Evolutionary conservation across 768 basidiomycete species (phyloP).

Genomic region (Phlebiopsis flavidoalba): DNA sequence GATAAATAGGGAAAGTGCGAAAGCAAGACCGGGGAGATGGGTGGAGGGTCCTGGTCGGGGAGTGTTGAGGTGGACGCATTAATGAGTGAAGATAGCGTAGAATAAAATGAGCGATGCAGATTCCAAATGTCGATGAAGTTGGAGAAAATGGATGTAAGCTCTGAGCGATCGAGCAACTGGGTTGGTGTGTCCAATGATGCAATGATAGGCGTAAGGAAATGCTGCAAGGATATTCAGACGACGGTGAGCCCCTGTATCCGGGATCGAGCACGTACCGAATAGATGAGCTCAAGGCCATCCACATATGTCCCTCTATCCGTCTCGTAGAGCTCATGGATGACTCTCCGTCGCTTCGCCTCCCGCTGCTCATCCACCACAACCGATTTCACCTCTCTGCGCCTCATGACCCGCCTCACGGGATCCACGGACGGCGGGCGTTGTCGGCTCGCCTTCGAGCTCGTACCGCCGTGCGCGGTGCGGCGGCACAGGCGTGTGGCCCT

Average conservation of each 20-base stretch:
- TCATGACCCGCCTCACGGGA: constrained; percentile 26
- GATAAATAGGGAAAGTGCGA: constrained; percentile 88
- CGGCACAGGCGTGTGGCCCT: constrained; percentile 32
- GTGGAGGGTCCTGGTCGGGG: constrained; percentile 25
- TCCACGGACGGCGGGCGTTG: constrained; percentile 35
- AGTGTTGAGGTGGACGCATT: constrained; percentile 24
- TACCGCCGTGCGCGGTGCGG: constrained; percentile 14
- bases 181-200: constrained; percentile 62
- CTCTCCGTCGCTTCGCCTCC: constrained; percentile 55
- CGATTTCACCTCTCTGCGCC: constrained; percentile 25
- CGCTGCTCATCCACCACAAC: constrained; percentile 43
- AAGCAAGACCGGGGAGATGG: constrained; percentile 57
- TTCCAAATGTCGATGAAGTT: constrained; percentile 94
- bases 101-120: constrained; percentile 70
- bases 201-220: constrained; percentile 80
- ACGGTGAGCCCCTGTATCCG: not conserved
- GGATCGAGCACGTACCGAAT: constrained; percentile 48
- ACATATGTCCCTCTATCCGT: constrained; percentile 82
- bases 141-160: constrained; percentile 73
- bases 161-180: constrained; percentile 63
- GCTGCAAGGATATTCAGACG: constrained; percentile 36
- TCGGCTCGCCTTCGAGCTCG: constrained; percentile 28
- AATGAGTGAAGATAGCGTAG: constrained; percentile 47
- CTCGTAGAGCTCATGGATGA: constrained; percentile 76
- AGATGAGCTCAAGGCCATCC: constrained; percentile 76